phyloP scores from a whole-genome alignment of 768 basidiomycete species.

The Coprinopsis cinerea region DNA sequence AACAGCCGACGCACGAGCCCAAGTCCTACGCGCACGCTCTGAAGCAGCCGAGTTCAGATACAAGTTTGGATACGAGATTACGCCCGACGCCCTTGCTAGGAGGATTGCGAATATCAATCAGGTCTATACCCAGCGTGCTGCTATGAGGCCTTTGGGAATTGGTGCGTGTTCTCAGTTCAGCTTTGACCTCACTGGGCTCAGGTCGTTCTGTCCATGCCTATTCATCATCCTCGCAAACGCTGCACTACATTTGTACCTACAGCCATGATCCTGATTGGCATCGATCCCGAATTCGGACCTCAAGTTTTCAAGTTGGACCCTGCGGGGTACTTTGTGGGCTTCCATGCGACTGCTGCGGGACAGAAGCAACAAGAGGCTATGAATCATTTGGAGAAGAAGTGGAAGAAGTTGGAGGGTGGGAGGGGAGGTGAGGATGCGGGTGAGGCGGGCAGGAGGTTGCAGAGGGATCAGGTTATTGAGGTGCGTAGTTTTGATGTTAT shows the following conservation, averaged over 20 bases:
- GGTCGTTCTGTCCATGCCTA: too few relatives aligned
- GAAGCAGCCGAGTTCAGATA: constrained; percentile 94
- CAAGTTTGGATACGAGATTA: constrained; percentile 98
- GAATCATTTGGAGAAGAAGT: constrained; percentile 98
- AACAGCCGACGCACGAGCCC: constrained; percentile 93
- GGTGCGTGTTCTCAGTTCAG: constrained; percentile 42
- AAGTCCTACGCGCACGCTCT: constrained; percentile 76
- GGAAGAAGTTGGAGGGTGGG: constrained; percentile 88
- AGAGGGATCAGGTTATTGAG: constrained; percentile 83
- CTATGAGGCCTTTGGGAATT: constrained; percentile 94
- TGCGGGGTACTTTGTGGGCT: constrained; percentile 97
- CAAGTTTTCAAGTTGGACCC: constrained; percentile 98
- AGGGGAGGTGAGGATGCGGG: constrained; percentile 74
- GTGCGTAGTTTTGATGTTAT: constrained; percentile 35
- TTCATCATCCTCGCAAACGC: too few relatives aligned
- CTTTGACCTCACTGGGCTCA: background rate
- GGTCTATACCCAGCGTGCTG: constrained; percentile 96
- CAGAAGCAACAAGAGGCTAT: constrained; percentile 98
- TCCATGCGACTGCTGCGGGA: constrained; percentile 94
- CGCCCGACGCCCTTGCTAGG: constrained; percentile 91
- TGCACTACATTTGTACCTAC: background rate
- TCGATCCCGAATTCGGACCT: constrained; percentile 88
- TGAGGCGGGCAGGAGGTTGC: constrained; percentile 67
- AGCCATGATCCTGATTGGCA: constrained; percentile 97
- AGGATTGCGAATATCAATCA: constrained; percentile 97